Conservation (phyloP, 768 basidiomycete species). For the Dacryopinax spathularia region DNA sequence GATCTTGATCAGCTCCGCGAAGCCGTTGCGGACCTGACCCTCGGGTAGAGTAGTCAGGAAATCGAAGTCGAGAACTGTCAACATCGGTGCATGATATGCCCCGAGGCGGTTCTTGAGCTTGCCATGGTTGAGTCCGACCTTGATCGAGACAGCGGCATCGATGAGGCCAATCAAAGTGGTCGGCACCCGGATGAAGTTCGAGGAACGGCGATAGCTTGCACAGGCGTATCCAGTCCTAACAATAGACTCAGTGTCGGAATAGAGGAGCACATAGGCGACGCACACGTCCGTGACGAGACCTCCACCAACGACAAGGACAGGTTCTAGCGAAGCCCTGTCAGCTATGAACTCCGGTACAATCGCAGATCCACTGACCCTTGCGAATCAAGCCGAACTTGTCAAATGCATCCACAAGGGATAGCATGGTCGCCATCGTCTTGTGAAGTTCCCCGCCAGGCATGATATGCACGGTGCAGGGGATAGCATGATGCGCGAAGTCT, state of each 20-base stretch:
- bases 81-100: slow-evolving; percentile 25
- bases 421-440: slow-evolving; percentile 28
- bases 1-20: slow-evolving; percentile 28
- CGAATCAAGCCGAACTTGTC: slow-evolving; percentile 26
- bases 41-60: slow-evolving; percentile 24
- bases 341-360: background rate
- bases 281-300: slow-evolving; percentile 24
- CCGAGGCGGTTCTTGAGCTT: slow-evolving; percentile 28
- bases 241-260: slow-evolving; percentile 18
- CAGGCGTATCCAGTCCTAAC: background rate
- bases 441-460: slow-evolving; percentile 26
- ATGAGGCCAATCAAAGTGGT: slow-evolving; percentile 27
- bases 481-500: slow-evolving; percentile 23
- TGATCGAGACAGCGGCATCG: slow-evolving; percentile 27
- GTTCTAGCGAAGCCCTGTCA: slow-evolving; percentile 13
- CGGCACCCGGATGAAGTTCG: slow-evolving; percentile 25
- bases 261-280: slow-evolving; percentile 23
- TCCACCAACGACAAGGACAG: slow-evolving; percentile 24
- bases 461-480: slow-evolving; percentile 22
- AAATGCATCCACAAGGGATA: slow-evolving; percentile 26
- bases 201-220: background rate
- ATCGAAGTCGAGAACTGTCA: slow-evolving; percentile 27
- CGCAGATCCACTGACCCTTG: slow-evolving; percentile 15
- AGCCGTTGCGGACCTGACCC: slow-evolving; percentile 26
- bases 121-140: slow-evolving; percentile 26